phyloP scores from a whole-genome alignment of 352 stramenopile genomes.

The Ophiocytium majus region DNA sequence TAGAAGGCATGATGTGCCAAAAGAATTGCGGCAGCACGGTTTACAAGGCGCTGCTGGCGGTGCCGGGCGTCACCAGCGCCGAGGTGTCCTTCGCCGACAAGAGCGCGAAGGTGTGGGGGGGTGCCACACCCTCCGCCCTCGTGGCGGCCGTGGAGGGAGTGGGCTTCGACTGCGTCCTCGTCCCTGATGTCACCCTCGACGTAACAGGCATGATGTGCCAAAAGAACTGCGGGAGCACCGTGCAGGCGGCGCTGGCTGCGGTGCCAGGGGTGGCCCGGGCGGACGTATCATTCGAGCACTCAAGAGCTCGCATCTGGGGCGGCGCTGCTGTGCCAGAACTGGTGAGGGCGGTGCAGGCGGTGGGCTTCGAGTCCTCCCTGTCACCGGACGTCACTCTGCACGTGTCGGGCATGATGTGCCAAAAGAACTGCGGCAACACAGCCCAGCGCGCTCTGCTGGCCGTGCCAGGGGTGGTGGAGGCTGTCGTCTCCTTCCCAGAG shows the following conservation, averaged over 20 bases:
- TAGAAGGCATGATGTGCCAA: constrained; percentile 88
- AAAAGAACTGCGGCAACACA: constrained; percentile 89
- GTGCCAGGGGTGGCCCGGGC: constrained; percentile 22
- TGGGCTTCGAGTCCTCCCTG: constrained; percentile 41
- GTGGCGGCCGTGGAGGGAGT: constrained; percentile 9
- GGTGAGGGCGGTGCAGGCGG: constrained; percentile 36
- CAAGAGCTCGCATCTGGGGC: constrained; percentile 30
- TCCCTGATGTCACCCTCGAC: constrained; percentile 23
- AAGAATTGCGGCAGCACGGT: constrained; percentile 90
- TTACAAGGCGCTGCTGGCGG: constrained; percentile 67
- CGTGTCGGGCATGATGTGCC: constrained; percentile 81
- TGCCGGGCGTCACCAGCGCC: constrained; percentile 64
- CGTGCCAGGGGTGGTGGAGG: constrained; percentile 71
- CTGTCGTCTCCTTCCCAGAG: constrained; percentile 61
- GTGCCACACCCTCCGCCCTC: not conserved
- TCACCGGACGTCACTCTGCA: constrained; percentile 22
- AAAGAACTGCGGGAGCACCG: constrained; percentile 63
- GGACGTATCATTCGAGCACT: constrained; percentile 43
- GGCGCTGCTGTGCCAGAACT: not conserved
- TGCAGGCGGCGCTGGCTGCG: constrained; percentile 25
- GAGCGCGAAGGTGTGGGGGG: constrained; percentile 26
- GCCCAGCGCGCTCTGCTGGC: constrained; percentile 70
- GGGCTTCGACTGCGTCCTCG: constrained; percentile 27
- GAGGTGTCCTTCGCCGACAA: constrained; percentile 40
- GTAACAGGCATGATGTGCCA: constrained; percentile 71